phyloP scores from a whole-genome alignment of 331 rosid species.

The Telfairia occidentalis region DNA sequence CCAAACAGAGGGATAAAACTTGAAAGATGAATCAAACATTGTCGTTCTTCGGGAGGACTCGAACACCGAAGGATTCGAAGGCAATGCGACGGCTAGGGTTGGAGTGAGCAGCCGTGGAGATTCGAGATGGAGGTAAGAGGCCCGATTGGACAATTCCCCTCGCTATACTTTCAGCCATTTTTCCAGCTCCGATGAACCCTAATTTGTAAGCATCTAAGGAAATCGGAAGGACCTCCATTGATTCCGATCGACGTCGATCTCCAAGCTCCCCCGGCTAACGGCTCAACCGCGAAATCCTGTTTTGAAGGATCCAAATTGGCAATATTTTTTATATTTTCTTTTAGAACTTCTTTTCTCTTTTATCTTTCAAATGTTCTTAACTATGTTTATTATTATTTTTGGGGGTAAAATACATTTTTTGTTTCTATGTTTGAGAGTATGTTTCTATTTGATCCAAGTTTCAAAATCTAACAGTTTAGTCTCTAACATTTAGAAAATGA shows the following conservation, averaged over 20 bases:
- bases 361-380: not conserved
- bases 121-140: slow-evolving; percentile 61
- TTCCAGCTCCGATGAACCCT: slow-evolving; percentile 95
- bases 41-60: slow-evolving; percentile 40
- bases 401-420: too few species aligned
- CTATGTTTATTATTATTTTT: not conserved
- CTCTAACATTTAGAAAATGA: too few species aligned
- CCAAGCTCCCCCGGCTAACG: slow-evolving; percentile 1
- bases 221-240: slow-evolving; percentile 14
- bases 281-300: not conserved
- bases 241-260: not conserved
- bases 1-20: not conserved
- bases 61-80: slow-evolving; percentile 65
- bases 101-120: slow-evolving; percentile 46
- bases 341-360: too few species aligned
- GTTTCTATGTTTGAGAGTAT: too few species aligned
- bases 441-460: too few species aligned
- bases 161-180: slow-evolving; percentile 96
- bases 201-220: slow-evolving; percentile 38
- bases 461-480: too few species aligned
- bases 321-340: not conserved
- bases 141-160: slow-evolving; percentile 61
- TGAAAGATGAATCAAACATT: slow-evolving; percentile 30
- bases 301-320: not conserved
- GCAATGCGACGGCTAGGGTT: slow-evolving; percentile 37